A percentile compares a stretch with the other conserved stretches of the same genome.
These are phyloP conservation scores for Pyrenophora tritici-repentis DNA, from an alignment of 2,329 filamentous ascomycete species.

Conservation along the genomic window DNA sequence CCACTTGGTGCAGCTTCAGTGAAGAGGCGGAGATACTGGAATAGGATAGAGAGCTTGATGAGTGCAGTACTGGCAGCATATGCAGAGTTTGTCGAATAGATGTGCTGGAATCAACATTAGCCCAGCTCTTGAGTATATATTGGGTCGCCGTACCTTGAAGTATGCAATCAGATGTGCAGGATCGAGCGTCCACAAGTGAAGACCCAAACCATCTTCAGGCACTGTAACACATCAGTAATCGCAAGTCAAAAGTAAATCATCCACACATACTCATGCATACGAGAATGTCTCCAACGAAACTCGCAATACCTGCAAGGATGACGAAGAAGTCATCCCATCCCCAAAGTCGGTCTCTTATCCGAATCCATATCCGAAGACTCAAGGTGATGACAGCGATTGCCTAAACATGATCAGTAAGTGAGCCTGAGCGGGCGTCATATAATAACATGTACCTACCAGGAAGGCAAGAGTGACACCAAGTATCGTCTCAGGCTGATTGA, in stretches of 20 bases:
- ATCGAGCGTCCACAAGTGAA: slow-evolving; percentile 38
- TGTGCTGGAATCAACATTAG: slow-evolving; percentile 23
- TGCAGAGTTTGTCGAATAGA: slow-evolving; percentile 38
- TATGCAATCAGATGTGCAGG: slow-evolving; percentile 22
- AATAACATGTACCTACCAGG: slow-evolving; percentile 27
- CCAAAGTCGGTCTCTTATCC: slow-evolving; percentile 34
- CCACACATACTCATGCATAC: slow-evolving; percentile 39
- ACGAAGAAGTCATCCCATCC: slow-evolving; percentile 47
- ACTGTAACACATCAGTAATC: slow-evolving; percentile 27
- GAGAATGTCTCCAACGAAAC: slow-evolving; percentile 32
- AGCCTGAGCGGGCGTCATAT: neutral
- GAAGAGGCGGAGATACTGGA: slow-evolving; percentile 47
- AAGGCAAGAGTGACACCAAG: slow-evolving; percentile 35
- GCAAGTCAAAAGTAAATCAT: neutral
- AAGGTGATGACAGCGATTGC: slow-evolving; percentile 32
- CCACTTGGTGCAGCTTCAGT: slow-evolving; percentile 23
- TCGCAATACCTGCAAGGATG: slow-evolving; percentile 31
- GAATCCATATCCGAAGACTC: slow-evolving; percentile 38
- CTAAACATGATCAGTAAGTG: slow-evolving; percentile 20
- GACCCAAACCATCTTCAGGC: slow-evolving; percentile 40
- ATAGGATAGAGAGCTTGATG: slow-evolving; percentile 46
- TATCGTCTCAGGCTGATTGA: slow-evolving; percentile 39
- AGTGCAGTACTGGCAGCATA: slow-evolving; percentile 41
- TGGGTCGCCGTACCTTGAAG: slow-evolving; percentile 34
- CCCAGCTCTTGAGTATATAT: no score